These are phyloP conservation scores for Umbelopsis sp. DNA, from an alignment of 371 early-diverging fungal genomes.

Conservation along the genomic window DNA sequence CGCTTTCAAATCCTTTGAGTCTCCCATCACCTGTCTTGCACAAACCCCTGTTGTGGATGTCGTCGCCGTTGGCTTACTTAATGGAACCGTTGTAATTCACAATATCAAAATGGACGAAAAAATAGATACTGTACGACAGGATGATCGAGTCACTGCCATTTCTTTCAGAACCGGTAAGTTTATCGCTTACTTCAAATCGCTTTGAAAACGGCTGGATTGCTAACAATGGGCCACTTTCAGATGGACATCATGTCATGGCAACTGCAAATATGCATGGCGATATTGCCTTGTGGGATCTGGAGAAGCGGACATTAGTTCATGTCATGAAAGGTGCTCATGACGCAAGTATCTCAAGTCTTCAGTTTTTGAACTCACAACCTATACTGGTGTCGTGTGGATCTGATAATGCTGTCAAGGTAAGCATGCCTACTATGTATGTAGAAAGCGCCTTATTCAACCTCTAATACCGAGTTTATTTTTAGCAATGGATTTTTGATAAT, in stretches of 20 bases:
- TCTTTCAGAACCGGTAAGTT: slow-evolving; percentile 82
- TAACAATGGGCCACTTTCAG: slow-evolving; percentile 34
- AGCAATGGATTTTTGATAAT: slow-evolving; percentile 95
- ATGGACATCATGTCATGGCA: slow-evolving; percentile 87
- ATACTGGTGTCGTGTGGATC: slow-evolving; percentile 85
- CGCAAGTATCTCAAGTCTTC: slow-evolving; percentile 70
- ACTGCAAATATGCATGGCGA: slow-evolving; percentile 87
- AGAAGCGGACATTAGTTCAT: slow-evolving; percentile 73
- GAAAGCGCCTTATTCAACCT: neutral
- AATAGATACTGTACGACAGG: slow-evolving; percentile 80
- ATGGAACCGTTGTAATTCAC: slow-evolving; percentile 85
- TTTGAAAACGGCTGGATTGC: neutral
- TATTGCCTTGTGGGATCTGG: slow-evolving; percentile 92
- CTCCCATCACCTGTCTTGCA: slow-evolving; percentile 76
- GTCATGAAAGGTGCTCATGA: slow-evolving; percentile 85
- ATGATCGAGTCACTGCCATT: slow-evolving; percentile 85
- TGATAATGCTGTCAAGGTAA: slow-evolving; percentile 90
- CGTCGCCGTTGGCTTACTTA: slow-evolving; percentile 85
- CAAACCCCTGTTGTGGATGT: slow-evolving; percentile 95
- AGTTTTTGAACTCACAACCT: slow-evolving; percentile 84
- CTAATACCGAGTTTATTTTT: neutral
- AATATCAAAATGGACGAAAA: slow-evolving; percentile 79
- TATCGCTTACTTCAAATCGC: neutral
- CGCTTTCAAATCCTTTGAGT: slow-evolving; percentile 75
- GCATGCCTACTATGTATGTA: neutral